Percentiles rank a stretch among this genome's conserved stretches.
Evolutionary conservation across 805 yeast genomes (phyloP).

Genomic region (Suhomyces prunicola): DNA sequence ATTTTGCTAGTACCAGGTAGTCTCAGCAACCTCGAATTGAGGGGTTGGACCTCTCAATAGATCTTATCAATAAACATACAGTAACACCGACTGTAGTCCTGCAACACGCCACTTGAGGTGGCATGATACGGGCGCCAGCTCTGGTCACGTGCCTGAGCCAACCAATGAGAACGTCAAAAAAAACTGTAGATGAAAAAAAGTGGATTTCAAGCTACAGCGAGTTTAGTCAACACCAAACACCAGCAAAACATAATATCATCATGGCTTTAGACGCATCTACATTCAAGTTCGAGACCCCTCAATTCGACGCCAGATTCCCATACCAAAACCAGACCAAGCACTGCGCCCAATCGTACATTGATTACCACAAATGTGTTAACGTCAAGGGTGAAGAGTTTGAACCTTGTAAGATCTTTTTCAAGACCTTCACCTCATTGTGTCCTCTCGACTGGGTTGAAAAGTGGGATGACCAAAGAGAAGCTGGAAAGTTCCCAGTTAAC

Average conservation of each 20-base stretch:
- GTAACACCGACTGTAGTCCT: neutral
- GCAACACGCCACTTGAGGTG: neutral
- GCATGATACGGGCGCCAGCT: neutral
- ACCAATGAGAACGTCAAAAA: conserved; percentile 9
- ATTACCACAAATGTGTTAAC: conserved; percentile 94
- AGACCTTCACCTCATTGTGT: conserved; percentile 82
- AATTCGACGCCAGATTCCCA: conserved; percentile 95
- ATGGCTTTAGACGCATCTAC: conserved; percentile 27
- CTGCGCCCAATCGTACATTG: conserved; percentile 97
- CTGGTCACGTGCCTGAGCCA: conserved; percentile 3
- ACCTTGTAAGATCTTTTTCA: conserved; percentile 94
- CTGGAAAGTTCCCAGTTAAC: conserved; percentile 46
- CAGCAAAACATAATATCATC: conserved; percentile 2
- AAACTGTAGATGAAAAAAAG: conserved; percentile 4
- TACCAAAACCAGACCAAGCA: conserved; percentile 96
- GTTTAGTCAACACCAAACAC: neutral
- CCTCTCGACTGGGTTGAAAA: conserved; percentile 81
- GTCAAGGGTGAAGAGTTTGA: conserved; percentile 98
- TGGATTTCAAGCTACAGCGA: neutral
- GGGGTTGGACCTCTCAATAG: conserved; percentile 16
- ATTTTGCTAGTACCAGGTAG: conserved; percentile 12
- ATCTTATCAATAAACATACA: neutral
- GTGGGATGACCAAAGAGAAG: conserved; percentile 84
- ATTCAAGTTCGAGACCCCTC: conserved; percentile 31
- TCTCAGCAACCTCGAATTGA: neutral